Percentiles rank a stretch among this genome's conserved stretches.
Conservation (phyloP, 768 basidiomycete species). For the Kwoniella europaea region DNA sequence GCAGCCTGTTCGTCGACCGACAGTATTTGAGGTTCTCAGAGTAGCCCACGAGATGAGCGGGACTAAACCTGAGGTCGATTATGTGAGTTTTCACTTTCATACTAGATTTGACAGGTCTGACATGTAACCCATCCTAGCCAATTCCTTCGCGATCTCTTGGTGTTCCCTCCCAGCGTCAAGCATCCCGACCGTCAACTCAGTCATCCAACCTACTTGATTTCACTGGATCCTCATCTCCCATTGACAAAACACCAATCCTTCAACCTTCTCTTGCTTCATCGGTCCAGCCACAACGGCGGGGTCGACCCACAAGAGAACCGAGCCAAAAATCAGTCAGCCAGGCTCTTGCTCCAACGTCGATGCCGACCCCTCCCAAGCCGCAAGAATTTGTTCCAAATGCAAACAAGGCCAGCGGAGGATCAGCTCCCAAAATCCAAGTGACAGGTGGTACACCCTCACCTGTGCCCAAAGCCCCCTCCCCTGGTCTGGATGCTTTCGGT, state of each 20-base stretch:
- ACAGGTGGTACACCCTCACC: constrained; percentile 32
- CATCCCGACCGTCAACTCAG: constrained; percentile 22
- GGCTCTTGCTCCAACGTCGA: constrained; percentile 3
- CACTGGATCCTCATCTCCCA: constrained; percentile 35
- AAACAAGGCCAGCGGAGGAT: not conserved
- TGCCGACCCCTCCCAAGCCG: constrained; percentile 22
- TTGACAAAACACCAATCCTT: constrained; percentile 20
- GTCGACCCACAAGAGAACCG: constrained; percentile 49
- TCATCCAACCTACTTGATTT: constrained; percentile 47
- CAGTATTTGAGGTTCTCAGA: constrained; percentile 81
- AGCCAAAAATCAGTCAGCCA: constrained; percentile 27
- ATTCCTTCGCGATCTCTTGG: constrained; percentile 35
- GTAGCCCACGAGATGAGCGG: constrained; percentile 85
- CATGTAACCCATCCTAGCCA: constrained; percentile 20
- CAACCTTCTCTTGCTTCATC: constrained; percentile 42
- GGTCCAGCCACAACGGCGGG: constrained; percentile 54
- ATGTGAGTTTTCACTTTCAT: constrained; percentile 59
- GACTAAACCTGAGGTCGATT: constrained; percentile 78
- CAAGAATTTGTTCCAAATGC: constrained; percentile 4
- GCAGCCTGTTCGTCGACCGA: constrained; percentile 81
- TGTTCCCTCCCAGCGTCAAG: constrained; percentile 24
- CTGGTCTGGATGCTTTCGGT: constrained; percentile 46
- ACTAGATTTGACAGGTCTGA: not conserved
- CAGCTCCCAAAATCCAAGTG: constrained; percentile 27
- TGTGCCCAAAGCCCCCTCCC: constrained; percentile 6